Base-by-base conservation (phyloP, 129 eudicot genomes). In the Centaurea solstitialis region DNA sequence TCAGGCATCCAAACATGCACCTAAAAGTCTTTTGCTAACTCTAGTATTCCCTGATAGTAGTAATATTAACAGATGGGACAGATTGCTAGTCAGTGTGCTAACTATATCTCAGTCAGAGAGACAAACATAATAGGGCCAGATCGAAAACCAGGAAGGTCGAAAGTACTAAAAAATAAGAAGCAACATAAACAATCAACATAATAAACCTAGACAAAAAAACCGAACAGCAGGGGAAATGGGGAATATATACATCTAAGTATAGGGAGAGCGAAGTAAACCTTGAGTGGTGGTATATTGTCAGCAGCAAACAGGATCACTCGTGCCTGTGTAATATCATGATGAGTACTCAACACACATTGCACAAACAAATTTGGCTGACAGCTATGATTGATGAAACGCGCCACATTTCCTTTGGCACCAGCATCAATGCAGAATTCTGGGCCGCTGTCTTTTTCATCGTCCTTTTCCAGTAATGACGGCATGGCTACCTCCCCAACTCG, bases 351-450 rank as follows among this genome's bases (percentile, higher is more conserved):
- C 17, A 96, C 87, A 53, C 98, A 96, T 12, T 96, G 99, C 35
- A 96, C 97, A 47, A 96, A 96, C 2, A 96, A 50, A 78, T 96
- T 96, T 0, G 98, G 99, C 47, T 96, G 92, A 53, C 99, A 96
- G 84, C 99, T 96, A 23, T 96, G 99, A 73, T 96, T 96, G 11
- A 96, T 93, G 76, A 87, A 96, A 30, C 99, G 87, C 0, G 99
- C 89, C 73, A 93, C 75, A 21, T 93, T 96, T 12, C 99, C 99
- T 39, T 74, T 84, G 17, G 81, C 21, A 13, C 89, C 98, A 0
- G 98, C 98, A 86, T 96, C 99, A 65, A 96, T 87, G 82, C 98
- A 93, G 69, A 91, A 96, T 62, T 90, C 91, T 8, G 96, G 97
- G 37, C 76, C 86, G 9, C 74, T 76, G 66, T 96, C 97, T 7